Percentiles rank a stretch among this genome's conserved stretches.
Evolutionary conservation across 2,329 filamentous ascomycete species (phyloP).

Genomic region (Nakataea oryzae): DNA sequence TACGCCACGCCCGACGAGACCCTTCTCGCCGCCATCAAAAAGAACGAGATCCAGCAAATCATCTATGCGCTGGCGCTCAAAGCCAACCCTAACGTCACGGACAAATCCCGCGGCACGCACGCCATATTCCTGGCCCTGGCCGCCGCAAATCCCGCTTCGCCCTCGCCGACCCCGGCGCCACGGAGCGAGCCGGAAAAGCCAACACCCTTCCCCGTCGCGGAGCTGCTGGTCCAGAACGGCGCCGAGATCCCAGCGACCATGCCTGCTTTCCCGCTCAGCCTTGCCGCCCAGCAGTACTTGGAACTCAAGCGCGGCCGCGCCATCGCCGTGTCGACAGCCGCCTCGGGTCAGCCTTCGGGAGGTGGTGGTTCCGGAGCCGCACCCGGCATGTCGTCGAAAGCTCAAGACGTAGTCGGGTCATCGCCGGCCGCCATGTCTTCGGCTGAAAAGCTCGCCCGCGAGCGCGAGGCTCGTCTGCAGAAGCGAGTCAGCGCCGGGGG

Average conservation of each 20-base stretch:
- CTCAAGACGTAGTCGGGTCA: background rate
- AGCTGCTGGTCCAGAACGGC: slow-evolving; percentile 87
- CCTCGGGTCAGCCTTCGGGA: background rate
- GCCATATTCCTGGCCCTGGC: slow-evolving; percentile 84
- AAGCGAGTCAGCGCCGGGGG: slow-evolving; percentile 74
- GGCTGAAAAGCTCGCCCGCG: slow-evolving; percentile 41
- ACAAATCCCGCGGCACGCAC: slow-evolving; percentile 81
- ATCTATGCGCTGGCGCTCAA: slow-evolving; percentile 80
- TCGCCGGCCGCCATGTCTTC: slow-evolving; percentile 8
- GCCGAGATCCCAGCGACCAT: slow-evolving; percentile 69
- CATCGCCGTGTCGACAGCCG: slow-evolving; percentile 17
- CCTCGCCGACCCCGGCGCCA: slow-evolving; percentile 34
- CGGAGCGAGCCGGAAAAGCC: slow-evolving; percentile 33
- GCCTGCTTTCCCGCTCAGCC: slow-evolving; percentile 75
- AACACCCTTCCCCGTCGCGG: slow-evolving; percentile 76
- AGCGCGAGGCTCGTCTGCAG: slow-evolving; percentile 60
- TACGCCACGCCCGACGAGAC: slow-evolving; percentile 78
- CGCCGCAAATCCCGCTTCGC: slow-evolving; percentile 81
- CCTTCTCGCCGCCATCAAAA: slow-evolving; percentile 85
- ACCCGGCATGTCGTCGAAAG: slow-evolving; percentile 46
- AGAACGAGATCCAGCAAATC: slow-evolving; percentile 88
- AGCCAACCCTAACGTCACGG: slow-evolving; percentile 77
- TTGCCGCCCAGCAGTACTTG: slow-evolving; percentile 71
- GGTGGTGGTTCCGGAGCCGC: slow-evolving; percentile 37
- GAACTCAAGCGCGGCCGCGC: slow-evolving; percentile 58